Conservation (phyloP, 2,329 filamentous ascomycete genomes). For the Claviceps spartinae region DNA sequence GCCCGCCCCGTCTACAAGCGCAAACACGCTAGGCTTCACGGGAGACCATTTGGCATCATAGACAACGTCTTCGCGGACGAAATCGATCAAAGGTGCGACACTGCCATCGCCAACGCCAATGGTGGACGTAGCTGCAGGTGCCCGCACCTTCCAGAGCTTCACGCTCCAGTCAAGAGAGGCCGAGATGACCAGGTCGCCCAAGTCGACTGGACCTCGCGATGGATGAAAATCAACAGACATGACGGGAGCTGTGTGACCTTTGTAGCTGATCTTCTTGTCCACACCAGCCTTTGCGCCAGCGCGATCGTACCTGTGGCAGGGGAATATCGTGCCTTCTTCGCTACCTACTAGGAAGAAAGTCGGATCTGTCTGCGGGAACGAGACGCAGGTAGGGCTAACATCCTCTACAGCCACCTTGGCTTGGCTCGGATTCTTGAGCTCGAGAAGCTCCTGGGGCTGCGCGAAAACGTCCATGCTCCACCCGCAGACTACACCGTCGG, state of each 20-base stretch:
- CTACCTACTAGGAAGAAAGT: constrained; percentile 96
- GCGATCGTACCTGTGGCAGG: constrained; percentile 92
- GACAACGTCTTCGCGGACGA: constrained; percentile 88
- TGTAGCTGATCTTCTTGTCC: constrained; percentile 76
- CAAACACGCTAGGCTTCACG: constrained; percentile 85
- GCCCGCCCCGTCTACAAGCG: constrained; percentile 84
- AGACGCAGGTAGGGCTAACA: constrained; percentile 84
- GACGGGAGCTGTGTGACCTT: constrained; percentile 82
- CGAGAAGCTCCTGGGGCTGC: constrained; percentile 86
- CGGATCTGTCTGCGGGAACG: constrained; percentile 87
- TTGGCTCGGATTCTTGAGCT: constrained; percentile 72
- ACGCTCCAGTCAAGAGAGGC: constrained; percentile 93
- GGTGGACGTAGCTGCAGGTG: constrained; percentile 59
- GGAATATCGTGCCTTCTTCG: constrained; percentile 92
- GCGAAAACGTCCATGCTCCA: constrained; percentile 98
- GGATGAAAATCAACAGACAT: constrained; percentile 96
- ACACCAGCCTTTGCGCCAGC: constrained; percentile 94
- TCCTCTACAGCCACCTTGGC: constrained; percentile 72
- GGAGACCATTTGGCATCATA: constrained; percentile 96
- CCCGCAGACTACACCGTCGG: constrained; percentile 89
- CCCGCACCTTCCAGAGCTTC: constrained; percentile 88
- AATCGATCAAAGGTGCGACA: constrained; percentile 69
- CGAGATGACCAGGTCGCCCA: constrained; percentile 87
- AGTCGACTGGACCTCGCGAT: constrained; percentile 77
- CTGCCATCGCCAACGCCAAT: constrained; percentile 35